Evolutionary conservation across 2,329 filamentous ascomycete species (phyloP).

Genomic region (Phaeoacremonium minimum): DNA sequence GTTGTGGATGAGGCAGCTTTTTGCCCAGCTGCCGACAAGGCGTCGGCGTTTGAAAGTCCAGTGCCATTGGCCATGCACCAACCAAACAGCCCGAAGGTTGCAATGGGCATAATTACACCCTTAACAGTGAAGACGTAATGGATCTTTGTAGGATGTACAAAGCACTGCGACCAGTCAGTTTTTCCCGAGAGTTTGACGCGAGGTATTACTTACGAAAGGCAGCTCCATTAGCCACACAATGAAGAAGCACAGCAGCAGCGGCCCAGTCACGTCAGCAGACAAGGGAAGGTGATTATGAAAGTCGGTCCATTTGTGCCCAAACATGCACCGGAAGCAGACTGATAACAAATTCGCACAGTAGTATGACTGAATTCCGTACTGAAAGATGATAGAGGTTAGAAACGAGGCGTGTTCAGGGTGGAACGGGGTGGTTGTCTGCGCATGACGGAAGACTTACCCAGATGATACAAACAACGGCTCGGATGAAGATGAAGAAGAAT

Average conservation of each 20-base stretch:
- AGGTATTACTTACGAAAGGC: conserved; percentile 26
- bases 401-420: too few relatives aligned
- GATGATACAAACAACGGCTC: conserved; percentile 24
- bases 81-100: conserved; percentile 27
- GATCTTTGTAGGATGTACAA: conserved; percentile 28
- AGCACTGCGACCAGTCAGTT: conserved; percentile 1
- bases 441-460: too few relatives aligned
- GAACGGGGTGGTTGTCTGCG: too few relatives aligned
- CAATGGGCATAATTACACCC: conserved; percentile 26
- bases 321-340: conserved; percentile 24
- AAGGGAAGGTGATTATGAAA: conserved; percentile 24
- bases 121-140: conserved; percentile 29
- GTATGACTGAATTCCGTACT: conserved; percentile 14
- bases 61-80: conserved; percentile 24
- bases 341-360: conserved; percentile 17
- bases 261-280: conserved; percentile 24
- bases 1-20: conserved; percentile 15
- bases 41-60: conserved; percentile 18
- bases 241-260: conserved; percentile 30
- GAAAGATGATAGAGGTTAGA: too few relatives aligned
- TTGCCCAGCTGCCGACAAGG: conserved; percentile 11
- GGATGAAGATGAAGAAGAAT: conserved; percentile 31
- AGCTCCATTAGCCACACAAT: conserved; percentile 31
- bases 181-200: conserved; percentile 2
- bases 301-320: conserved; percentile 23